Evolutionary conservation across 768 basidiomycete species (phyloP).

Genomic region (Rhodocollybia butyracea): DNA sequence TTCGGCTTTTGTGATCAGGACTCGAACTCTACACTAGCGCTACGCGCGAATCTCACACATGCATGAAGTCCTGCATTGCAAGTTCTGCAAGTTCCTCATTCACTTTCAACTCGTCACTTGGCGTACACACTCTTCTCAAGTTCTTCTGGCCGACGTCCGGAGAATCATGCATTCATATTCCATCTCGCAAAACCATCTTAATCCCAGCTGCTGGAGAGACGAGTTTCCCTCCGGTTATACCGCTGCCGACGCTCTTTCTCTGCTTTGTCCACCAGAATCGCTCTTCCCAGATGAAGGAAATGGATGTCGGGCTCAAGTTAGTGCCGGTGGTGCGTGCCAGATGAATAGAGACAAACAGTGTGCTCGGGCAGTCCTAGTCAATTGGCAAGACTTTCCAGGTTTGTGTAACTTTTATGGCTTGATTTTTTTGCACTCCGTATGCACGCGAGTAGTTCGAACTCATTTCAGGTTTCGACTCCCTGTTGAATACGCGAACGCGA

Average conservation of each 20-base stretch:
- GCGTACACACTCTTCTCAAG: not conserved
- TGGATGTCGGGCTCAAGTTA: conserved; percentile 41
- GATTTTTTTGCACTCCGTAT: conserved; percentile 53
- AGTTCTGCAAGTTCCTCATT: too few relatives aligned
- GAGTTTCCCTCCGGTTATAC: conserved; percentile 55
- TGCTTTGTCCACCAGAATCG: conserved; percentile 46
- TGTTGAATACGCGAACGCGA: conserved; percentile 43
- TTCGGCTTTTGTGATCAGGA: too few relatives aligned
- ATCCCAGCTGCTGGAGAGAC: conserved; percentile 55
- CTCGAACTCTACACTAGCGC: too few relatives aligned
- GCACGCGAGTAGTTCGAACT: conserved; percentile 55
- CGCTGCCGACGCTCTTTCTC: conserved; percentile 37
- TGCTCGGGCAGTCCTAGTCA: conserved; percentile 29
- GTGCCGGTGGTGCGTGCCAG: conserved; percentile 50
- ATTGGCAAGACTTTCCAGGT: conserved; percentile 39
- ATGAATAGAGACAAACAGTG: conserved; percentile 63
- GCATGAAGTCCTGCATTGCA: too few relatives aligned
- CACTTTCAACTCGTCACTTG: too few relatives aligned
- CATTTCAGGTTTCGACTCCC: not conserved
- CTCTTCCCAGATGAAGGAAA: conserved; percentile 71
- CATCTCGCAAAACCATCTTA: conserved; percentile 45
- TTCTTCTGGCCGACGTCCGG: not conserved
- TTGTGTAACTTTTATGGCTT: conserved; percentile 48
- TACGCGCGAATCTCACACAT: too few relatives aligned
- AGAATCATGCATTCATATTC: conserved; percentile 31